These are phyloP conservation scores for Rhizopogon vesiculosus DNA, from an alignment of 768 basidiomycete genomes.

Conservation along the genomic window DNA sequence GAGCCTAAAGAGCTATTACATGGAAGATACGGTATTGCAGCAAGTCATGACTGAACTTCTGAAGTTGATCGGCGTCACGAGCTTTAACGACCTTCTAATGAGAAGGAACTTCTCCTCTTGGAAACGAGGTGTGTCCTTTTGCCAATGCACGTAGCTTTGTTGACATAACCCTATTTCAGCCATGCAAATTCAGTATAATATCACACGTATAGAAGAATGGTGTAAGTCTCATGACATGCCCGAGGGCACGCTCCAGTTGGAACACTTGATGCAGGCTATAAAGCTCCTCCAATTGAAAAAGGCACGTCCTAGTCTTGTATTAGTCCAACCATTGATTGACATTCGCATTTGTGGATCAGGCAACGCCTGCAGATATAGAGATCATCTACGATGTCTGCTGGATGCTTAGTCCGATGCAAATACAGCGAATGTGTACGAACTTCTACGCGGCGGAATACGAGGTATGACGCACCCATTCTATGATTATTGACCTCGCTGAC, in stretches of 20 bases:
- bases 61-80: conserved; percentile 93
- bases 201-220: conserved; percentile 97
- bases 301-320: conserved; percentile 36
- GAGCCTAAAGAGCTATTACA: conserved; percentile 96
- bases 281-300: conserved; percentile 98
- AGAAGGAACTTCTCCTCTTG: conserved; percentile 98
- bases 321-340: conserved; percentile 6
- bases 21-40: conserved; percentile 95
- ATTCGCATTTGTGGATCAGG: conserved; percentile 37
- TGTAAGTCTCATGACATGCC: conserved; percentile 99
- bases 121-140: conserved; percentile 79
- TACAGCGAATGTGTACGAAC: conserved; percentile 98
- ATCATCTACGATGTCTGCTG: conserved; percentile 99
- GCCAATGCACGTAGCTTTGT: background rate
- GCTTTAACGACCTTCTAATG: conserved; percentile 98
- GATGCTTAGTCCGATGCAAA: conserved; percentile 99
- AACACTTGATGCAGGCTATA: conserved; percentile 99
- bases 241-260: conserved; percentile 93
- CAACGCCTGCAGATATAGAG: conserved; percentile 92
- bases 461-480: conserved; percentile 38
- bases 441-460: conserved; percentile 99
- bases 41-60: conserved; percentile 94
- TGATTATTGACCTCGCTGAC: conserved; percentile 1
- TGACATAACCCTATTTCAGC: conserved; percentile 43
- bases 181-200: conserved; percentile 99